Base-by-base conservation (phyloP, 2,329 filamentous ascomycete genomes). In the Triangularia verruculosa region DNA sequence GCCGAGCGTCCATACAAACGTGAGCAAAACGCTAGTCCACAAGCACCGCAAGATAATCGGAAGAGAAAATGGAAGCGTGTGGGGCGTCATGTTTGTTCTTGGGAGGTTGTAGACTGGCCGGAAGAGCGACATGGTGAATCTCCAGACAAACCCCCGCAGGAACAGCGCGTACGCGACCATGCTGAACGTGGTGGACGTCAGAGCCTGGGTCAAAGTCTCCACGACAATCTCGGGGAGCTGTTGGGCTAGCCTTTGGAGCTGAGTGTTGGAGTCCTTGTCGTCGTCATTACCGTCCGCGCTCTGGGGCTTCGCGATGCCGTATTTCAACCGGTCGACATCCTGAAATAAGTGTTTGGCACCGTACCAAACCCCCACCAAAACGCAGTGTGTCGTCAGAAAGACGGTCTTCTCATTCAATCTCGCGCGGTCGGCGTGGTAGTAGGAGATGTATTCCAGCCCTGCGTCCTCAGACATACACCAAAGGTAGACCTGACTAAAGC, bases 381-480 rank as follows among this genome's bases (percentile, higher is more conserved):
- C 73, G 68, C 95, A 85, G 71, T 90, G 87, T 64, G 84, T 85
- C 32, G 91, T 87, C 58, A 97, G 80, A 73, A 93, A 95, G 25
- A 98, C 83, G 0, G 92, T 89, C 68, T 90, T 86, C 79, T 98
- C 94, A 74, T 98, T 98, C 64, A 97, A 78, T 59, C 87, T 83
- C 20, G 89, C 83, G 34, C 93, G 85, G 74, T 95, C 91, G 68
- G 83, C 88, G 66, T 80, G 87, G 75, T 85, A 86, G 69, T 86
- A 83, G 61, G 89, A 90, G 68, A 96, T 87, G 84, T 90, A 91
- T 67, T 84, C 83, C 61, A 97, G 80, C 66, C 88, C 87, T 59
- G 84, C 82, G 43, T 78, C 77, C 17, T 79, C 78, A 22, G 87
- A 79, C 59, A 84, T 81, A 3, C 89, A 89, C 84, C 88, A 92